Evolutionary conservation across 768 basidiomycete genomes (phyloP), one percentile per base, ranked within the genome.

Genomic region (Lentinula guzmanii): DNA sequence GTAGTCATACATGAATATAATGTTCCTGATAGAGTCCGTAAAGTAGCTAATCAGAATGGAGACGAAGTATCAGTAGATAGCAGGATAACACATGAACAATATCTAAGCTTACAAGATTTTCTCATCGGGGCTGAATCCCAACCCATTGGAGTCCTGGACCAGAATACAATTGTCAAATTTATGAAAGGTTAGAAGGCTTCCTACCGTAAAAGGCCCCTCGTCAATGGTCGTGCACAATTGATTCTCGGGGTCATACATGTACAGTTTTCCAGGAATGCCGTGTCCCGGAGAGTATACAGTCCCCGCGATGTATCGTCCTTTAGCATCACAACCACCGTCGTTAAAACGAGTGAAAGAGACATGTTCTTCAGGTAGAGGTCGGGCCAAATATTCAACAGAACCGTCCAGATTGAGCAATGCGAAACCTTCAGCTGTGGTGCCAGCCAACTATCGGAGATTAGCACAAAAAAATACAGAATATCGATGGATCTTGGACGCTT

Each of bases 1-100:
- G 65, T 88, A 89, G 67, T 87, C 84, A 67, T 86, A 87, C 21
- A 82, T 84, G 63, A 86, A 84, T 63, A 90, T 89, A 65, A 77
- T 75, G 72, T 88, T 86, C n/a, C 72, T 73, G 59, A 82, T 71
- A 1, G 86, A 89, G 70, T 89, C 85, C 60, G 87, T 88, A 69
- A 87, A 87, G 72, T 87, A 88, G 70, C 87, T 88, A 67, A 56
- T 51, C 55, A 46, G 53, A 51, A 24, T n/a, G 4, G 52, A 16
- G 35, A 18, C 16, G 16, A 41, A 10, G 54, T 63, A 51, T 64
- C 39, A 56, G 48, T 54, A 56, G 8, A 62, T 18, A 60, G 33
- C 21, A 5, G 18, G 21, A 42, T 34, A 43, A 64, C 21, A 56
- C 31, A 15, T 24, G 55, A 24, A 59, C 65, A 52, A 24, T 18